Base-by-base conservation (phyloP, 768 basidiomycete species). In the Rhodotorula toruloides region DNA sequence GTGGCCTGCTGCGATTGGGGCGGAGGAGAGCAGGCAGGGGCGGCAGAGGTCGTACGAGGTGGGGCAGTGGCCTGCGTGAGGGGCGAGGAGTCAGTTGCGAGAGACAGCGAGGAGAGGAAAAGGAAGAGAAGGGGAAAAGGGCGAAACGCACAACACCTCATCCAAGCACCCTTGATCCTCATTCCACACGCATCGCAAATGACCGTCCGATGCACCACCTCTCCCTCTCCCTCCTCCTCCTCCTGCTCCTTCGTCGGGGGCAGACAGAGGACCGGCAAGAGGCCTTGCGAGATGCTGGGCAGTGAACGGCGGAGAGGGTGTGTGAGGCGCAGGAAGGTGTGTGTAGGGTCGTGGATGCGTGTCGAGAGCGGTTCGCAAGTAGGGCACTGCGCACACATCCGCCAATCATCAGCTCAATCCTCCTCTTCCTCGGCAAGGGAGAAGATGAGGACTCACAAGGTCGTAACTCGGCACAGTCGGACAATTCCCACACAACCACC, bases 81-180 rank as follows among this genome's bases (percentile, higher is more conserved):
- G 13, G 21, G 27, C 10, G 5, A 19, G 31, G 21, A 21, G 53
- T 37, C 19, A 16, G n/a, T 29, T 29, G 11, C 34, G 52, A 2
- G 16, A n/a, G 4, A 10, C 4, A 8, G 11, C 22, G 44, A 19
- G 32, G 9, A 22, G 44, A 5, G 44, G 34, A 27, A 27, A 32
- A 8, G 44, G 1, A 21, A 8, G 29, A 43, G 31, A 32, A 31
- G 12, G 17, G 16, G 44, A 46, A 46, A 48, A 48, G 47, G 47
- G 25, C 5, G 47, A 48, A 55, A 34, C 57, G 57, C 47, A 58
- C 58, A 59, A 48, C 58, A 59, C 21, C 36, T 25, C 58, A 59
- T 39, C 58, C 58, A 59, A 3, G 36, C 37, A 2, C 37, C 58
- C 1, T 1, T 16, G 7, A 59, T 49, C 11, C 17, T 21, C 29